phyloP scores from a whole-genome alignment of 2,329 filamentous ascomycete genomes.

The Claviceps humidiphila region DNA sequence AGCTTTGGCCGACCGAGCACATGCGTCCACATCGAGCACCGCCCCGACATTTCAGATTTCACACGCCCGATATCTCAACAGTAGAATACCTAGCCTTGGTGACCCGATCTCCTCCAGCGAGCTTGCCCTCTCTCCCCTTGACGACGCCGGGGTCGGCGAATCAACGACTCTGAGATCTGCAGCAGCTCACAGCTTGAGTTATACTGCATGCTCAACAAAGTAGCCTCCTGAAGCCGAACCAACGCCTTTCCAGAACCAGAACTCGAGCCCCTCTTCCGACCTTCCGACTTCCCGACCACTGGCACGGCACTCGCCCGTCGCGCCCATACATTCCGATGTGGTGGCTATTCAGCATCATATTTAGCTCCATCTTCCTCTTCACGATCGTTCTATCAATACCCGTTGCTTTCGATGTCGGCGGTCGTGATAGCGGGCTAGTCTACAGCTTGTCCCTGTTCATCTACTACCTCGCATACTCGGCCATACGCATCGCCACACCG shows the following conservation, averaged over 20 bases:
- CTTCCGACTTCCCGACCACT: conserved; percentile 3
- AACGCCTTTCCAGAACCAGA: neutral
- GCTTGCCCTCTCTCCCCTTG: neutral
- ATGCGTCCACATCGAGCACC: neutral
- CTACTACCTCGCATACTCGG: conserved; percentile 84
- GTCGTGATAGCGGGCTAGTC: conserved; percentile 82
- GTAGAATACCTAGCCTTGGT: neutral
- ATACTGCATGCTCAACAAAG: neutral
- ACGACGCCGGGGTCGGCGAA: neutral
- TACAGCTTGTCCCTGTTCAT: conserved; percentile 80
- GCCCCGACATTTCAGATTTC: neutral
- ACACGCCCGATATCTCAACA: neutral
- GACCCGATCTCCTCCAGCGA: neutral
- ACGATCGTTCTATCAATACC: conserved; percentile 92
- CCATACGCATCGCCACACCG: conserved; percentile 69
- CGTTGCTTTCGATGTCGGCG: conserved; percentile 94
- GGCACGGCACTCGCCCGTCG: conserved; percentile 12
- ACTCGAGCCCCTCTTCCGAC: neutral
- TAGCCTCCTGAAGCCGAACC: neutral
- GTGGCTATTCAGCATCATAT: conserved; percentile 65
- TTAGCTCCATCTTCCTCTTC: conserved; percentile 74
- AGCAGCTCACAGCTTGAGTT: neutral
- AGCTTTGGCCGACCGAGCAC: neutral
- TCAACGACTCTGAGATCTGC: neutral
- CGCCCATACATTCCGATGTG: conserved; percentile 49